These are phyloP conservation scores for Crassisporium funariophilum DNA, from an alignment of 768 basidiomycete species.

Conservation along the genomic window DNA sequence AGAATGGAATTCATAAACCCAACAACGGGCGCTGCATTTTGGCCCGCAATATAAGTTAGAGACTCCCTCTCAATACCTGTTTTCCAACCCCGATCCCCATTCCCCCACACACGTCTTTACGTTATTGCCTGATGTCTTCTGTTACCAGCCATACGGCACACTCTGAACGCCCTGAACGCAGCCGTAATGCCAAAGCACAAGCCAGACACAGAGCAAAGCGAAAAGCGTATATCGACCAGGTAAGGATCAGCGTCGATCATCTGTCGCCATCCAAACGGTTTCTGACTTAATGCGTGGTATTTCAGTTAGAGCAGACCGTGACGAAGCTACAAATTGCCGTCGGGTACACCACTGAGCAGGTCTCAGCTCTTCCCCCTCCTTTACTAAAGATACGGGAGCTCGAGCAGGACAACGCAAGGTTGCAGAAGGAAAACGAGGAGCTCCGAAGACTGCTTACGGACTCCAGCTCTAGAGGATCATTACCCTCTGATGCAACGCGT, in stretches of 20 bases:
- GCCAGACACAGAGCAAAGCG: constrained; percentile 89
- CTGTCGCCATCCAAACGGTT: constrained; percentile 1
- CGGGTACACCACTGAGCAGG: constrained; percentile 73
- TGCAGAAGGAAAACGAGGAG: constrained; percentile 75
- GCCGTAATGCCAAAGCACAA: constrained; percentile 87
- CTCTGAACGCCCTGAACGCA: constrained; percentile 75
- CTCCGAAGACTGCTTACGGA: constrained; percentile 68
- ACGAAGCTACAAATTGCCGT: constrained; percentile 80
- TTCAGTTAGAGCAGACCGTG: constrained; percentile 81
- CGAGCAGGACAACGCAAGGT: constrained; percentile 74
- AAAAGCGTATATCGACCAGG: constrained; percentile 93
- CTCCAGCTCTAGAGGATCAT: constrained; percentile 30
- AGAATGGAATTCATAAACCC: constrained; percentile 37
- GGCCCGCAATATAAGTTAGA: constrained; percentile 43
- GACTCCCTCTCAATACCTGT: constrained; percentile 34
- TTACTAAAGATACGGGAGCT: constrained; percentile 78
- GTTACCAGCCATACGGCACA: constrained; percentile 56
- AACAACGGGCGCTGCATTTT: constrained; percentile 36
- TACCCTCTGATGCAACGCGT: constrained; percentile 45
- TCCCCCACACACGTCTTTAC: constrained; percentile 48
- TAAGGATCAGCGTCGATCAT: constrained; percentile 29
- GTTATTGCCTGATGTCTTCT: constrained; percentile 61
- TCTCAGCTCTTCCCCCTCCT: constrained; percentile 71
- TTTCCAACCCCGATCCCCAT: constrained; percentile 55
- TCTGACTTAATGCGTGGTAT: neutral